Percentiles rank a stretch among this genome's conserved stretches.
Evolutionary conservation across 1,284 basidiomycete genomes (phyloP).

Genomic region (Rhodotorula mucilaginosa): DNA sequence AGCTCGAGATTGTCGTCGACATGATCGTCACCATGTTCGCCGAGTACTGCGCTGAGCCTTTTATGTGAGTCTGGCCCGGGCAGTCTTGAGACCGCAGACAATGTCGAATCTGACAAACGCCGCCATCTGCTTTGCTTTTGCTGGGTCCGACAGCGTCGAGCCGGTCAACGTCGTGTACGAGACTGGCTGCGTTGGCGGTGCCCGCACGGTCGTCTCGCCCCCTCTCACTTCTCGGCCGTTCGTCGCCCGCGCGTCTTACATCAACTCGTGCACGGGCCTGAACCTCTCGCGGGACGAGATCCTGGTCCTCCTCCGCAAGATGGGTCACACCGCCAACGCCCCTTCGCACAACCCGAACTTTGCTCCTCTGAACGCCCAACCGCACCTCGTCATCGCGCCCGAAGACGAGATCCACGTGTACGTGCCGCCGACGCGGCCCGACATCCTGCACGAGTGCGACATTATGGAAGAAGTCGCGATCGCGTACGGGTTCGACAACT

Average conservation of each 20-base stretch:
- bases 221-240: conserved; percentile 71
- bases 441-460: conserved; percentile 97
- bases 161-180: conserved; percentile 73
- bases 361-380: conserved; percentile 49
- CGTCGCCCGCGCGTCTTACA: conserved; percentile 79
- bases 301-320: conserved; percentile 66
- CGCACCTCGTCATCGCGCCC: conserved; percentile 49
- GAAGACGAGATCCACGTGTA: conserved; percentile 69
- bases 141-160: conserved; percentile 66
- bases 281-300: conserved; percentile 63
- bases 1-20: conserved; percentile 90
- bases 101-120: neutral
- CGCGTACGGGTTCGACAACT: conserved; percentile 96
- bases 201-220: conserved; percentile 72
- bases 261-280: conserved; percentile 93
- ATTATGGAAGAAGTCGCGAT: conserved; percentile 98
- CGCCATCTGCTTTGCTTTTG: neutral
- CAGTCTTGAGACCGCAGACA: neutral
- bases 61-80: conserved; percentile 63
- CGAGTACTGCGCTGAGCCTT: conserved; percentile 89
- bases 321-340: conserved; percentile 54
- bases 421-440: conserved; percentile 87
- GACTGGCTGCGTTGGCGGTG: conserved; percentile 58
- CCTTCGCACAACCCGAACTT: conserved; percentile 50
- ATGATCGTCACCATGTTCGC: conserved; percentile 96